phyloP scores from a whole-genome alignment of 1,284 basidiomycete species.

The Peniophora sp. region DNA sequence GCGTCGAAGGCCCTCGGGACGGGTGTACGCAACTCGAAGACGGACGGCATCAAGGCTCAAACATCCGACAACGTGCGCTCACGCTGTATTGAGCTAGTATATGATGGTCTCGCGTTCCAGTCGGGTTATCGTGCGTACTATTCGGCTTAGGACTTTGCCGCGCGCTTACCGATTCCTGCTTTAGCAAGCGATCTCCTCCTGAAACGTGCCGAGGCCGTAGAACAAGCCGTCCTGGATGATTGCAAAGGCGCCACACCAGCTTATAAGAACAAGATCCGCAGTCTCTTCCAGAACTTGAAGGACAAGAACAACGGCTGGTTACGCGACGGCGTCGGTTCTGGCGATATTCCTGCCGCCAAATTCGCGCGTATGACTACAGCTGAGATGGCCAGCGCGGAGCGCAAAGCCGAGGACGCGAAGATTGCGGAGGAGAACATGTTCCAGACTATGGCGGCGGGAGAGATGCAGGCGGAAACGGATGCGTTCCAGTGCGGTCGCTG shows the following conservation, averaged over 20 bases:
- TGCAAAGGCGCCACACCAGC: constrained; percentile 34
- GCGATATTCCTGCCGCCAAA: constrained; percentile 62
- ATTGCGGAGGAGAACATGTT: constrained; percentile 87
- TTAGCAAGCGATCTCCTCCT: constrained; percentile 59
- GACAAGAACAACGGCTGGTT: constrained; percentile 91
- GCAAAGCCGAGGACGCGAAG: constrained; percentile 75
- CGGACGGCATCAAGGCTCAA: constrained; percentile 56
- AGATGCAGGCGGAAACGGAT: constrained; percentile 91
- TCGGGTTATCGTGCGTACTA: constrained; percentile 75
- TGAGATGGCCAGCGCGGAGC: constrained; percentile 94
- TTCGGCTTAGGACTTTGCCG: not conserved
- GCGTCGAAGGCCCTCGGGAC: constrained; percentile 4
- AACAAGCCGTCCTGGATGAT: constrained; percentile 45
- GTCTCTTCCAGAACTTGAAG: constrained; percentile 89
- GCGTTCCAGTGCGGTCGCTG: constrained; percentile 96
- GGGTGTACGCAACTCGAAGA: constrained; percentile 50
- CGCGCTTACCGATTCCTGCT: not conserved
- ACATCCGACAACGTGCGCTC: constrained; percentile 75
- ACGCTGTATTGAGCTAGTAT: constrained; percentile 86
- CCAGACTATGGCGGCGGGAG: constrained; percentile 85
- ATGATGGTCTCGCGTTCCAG: constrained; percentile 83
- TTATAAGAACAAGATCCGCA: constrained; percentile 82
- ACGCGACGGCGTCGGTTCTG: constrained; percentile 78
- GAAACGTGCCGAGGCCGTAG: constrained; percentile 50
- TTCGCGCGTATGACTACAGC: constrained; percentile 80